These are phyloP conservation scores for Quercus lobata DNA, from an alignment of 331 rosid genomes.

Conservation along the genomic window DNA sequence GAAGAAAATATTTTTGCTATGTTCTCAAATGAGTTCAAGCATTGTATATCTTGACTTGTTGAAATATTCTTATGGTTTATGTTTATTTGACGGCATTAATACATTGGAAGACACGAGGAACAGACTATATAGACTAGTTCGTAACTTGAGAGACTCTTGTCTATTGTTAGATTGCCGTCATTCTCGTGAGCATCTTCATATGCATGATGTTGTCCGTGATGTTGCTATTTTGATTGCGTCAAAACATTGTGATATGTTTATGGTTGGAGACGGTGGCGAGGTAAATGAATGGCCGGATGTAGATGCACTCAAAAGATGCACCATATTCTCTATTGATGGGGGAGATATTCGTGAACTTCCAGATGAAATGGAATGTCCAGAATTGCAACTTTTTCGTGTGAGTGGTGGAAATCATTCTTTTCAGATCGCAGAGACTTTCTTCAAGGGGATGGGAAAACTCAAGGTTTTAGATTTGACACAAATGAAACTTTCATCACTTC, in stretches of 20 bases:
- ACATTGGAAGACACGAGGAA: not conserved
- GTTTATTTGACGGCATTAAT: not conserved
- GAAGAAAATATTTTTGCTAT: not conserved
- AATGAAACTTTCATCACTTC: not conserved
- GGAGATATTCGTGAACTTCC: no score
- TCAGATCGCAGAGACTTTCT: not conserved
- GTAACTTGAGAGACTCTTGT: not conserved
- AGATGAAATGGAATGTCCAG: constrained; percentile 1
- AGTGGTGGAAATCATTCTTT: accelerated
- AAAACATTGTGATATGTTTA: not conserved
- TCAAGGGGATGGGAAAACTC: not conserved
- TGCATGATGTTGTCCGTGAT: constrained; percentile 2
- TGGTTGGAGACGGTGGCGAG: not conserved
- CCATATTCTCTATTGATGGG: not conserved
- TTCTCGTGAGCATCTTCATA: not conserved
- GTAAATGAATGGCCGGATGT: not conserved
- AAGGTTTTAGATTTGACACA: not conserved
- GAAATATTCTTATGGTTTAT: constrained; percentile 8
- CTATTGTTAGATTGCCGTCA: not conserved
- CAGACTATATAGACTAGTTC: not conserved
- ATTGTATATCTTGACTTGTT: not conserved
- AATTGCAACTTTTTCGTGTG: not conserved
- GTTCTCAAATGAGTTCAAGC: not conserved
- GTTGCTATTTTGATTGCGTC: not conserved
- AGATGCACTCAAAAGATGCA: not conserved